Evolutionary conservation across 1,284 basidiomycete genomes (phyloP), one percentile per base, ranked within the genome.

Genomic region (Pseudozyma thailandica): DNA sequence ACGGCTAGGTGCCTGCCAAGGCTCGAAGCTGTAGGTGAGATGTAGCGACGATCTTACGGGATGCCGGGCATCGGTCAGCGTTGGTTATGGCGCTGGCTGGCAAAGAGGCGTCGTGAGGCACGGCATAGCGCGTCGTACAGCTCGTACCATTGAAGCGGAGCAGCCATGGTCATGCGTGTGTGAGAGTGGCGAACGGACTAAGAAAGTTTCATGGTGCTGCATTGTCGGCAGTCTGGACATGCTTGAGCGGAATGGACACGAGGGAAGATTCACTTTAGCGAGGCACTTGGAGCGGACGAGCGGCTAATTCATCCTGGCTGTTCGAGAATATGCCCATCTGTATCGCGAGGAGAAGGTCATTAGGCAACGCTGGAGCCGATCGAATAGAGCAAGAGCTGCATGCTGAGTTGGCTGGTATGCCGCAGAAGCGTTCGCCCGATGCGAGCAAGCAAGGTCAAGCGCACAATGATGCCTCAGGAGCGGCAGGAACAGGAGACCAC

Each of bases 81-180:
- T n/a, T n/a, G n/a, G n/a, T n/a, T n/a, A 7, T 41, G 43, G 31
- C 26, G 51, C 44, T 50, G 38, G 43, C 48, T 15, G 15, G 33
- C 13, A 27, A n/a, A 23, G 30, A 21, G 51, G 48, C 52, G 50
- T 60, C 26, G 50, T 55, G 42, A 47, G 15, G 18, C 13, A 12
- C 27, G 33, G 13, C 10, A 46, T 28, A 46, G 43, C 59, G 59
- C 52, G 52, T 55, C 59, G 51, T 38, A 59, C 37, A 15, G 31
- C 25, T 23, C 26, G 6, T 5, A n/a, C 16, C 33, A 15, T 16
- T 28, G 6, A 26, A 35, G n/a, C 23, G 26, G 47, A 15, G 23
- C 2, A n/a, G n/a, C n/a, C n/a, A 43, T 51, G n/a, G 12, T 44
- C 39, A 43, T 35, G 50, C 50, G n/a, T 25, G 7, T 37, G 31